Evolutionary conservation across 2,329 filamentous ascomycete species (phyloP).

Genomic region (Nothophaeocryptopus gaeumannii): DNA sequence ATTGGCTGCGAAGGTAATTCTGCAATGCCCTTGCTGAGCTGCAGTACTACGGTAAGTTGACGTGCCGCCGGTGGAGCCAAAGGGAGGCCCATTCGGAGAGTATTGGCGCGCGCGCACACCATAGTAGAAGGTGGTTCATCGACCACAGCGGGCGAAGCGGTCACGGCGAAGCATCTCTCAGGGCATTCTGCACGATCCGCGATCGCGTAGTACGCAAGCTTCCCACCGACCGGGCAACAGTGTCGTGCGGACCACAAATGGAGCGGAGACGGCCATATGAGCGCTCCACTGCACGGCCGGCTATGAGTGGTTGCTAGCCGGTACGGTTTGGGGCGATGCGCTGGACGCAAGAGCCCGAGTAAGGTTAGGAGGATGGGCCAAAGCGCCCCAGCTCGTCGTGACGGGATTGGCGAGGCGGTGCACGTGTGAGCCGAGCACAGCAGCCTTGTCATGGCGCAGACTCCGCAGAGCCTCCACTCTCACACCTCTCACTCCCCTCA

Average conservation of each 20-base stretch:
- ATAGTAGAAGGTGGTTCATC: neutral
- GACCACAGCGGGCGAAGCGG: neutral
- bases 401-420: conserved; percentile 4
- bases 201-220: conserved; percentile 7
- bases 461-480: too few relatives aligned
- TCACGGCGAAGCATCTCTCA: neutral
- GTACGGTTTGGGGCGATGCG: neutral
- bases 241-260: neutral
- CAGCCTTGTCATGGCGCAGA: too few relatives aligned
- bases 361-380: neutral
- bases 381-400: neutral
- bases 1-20: conserved; percentile 11
- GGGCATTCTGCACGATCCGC: conserved; percentile 8
- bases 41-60: conserved; percentile 4
- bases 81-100: neutral
- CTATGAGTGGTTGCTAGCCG: neutral
- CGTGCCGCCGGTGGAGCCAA: neutral
- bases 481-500: too few relatives aligned
- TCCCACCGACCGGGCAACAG: conserved; percentile 9
- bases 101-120: neutral
- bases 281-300: too few relatives aligned
- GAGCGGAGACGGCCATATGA: neutral
- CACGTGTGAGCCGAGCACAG: conserved; percentile 4
- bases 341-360: too few relatives aligned
- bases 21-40: conserved; percentile 14